Evolutionary conservation across 768 basidiomycete species (phyloP).

Genomic region (Russula foetens): DNA sequence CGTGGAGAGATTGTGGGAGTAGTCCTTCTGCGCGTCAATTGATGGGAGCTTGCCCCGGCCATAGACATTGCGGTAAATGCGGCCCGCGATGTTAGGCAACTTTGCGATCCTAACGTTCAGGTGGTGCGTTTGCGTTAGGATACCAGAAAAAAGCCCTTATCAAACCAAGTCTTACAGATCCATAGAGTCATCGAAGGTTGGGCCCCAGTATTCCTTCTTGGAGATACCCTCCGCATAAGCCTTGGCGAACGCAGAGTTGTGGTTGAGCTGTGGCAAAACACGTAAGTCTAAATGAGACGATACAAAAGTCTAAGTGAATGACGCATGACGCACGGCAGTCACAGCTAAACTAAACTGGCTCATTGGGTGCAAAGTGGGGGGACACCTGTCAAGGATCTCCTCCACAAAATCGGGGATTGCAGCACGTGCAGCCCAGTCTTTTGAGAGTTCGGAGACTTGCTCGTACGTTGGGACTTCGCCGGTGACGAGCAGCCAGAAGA

Average conservation of each 20-base stretch:
- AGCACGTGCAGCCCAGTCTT: constrained; percentile 92
- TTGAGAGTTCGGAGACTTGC: constrained; percentile 78
- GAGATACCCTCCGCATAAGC: constrained; percentile 87
- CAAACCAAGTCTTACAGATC: constrained; percentile 46
- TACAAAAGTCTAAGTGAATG: not conserved
- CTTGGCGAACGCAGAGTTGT: constrained; percentile 94
- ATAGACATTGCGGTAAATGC: constrained; percentile 84
- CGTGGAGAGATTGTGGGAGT: constrained; percentile 81
- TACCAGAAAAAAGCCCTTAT: not conserved
- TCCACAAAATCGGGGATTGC: constrained; percentile 93
- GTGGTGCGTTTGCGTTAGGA: not conserved
- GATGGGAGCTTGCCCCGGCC: constrained; percentile 81
- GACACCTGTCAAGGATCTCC: constrained; percentile 89
- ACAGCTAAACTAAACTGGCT: constrained; percentile 96
- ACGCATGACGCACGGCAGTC: constrained; percentile 57
- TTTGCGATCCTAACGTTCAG: constrained; percentile 69
- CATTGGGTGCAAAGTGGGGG: constrained; percentile 95
- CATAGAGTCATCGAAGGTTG: constrained; percentile 86
- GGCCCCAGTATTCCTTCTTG: constrained; percentile 97
- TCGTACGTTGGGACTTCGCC: constrained; percentile 90
- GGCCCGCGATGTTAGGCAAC: constrained; percentile 92
- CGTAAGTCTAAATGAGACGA: constrained; percentile 4
- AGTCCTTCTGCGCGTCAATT: constrained; percentile 79
- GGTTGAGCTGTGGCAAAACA: constrained; percentile 54
- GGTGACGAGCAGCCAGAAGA: constrained; percentile 94